Conservation (phyloP, 371 early-diverging fungal genomes). For the Sanchytrium tribonematis region DNA sequence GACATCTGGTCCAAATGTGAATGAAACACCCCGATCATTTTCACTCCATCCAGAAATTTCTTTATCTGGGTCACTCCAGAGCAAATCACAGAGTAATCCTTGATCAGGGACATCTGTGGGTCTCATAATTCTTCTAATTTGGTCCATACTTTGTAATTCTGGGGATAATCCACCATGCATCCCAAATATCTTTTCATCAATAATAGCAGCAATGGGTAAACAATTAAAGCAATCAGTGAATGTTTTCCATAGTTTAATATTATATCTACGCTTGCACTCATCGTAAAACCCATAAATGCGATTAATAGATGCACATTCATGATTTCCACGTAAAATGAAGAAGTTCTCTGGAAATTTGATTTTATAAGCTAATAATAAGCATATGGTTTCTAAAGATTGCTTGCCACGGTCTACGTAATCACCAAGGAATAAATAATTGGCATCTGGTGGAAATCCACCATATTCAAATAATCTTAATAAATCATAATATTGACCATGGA, state of each 20-base stretch:
- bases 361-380: slow-evolving; percentile 51
- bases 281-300: slow-evolving; percentile 16
- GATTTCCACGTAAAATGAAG: slow-evolving; percentile 81
- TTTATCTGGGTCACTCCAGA: slow-evolving; percentile 89
- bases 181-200: slow-evolving; percentile 74
- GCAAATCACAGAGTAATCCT: slow-evolving; percentile 64
- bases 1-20: slow-evolving; percentile 58
- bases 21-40: slow-evolving; percentile 70
- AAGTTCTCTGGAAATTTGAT: slow-evolving; percentile 88
- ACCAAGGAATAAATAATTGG: slow-evolving; percentile 75
- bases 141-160: slow-evolving; percentile 49
- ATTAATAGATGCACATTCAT: slow-evolving; percentile 76
- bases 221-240: slow-evolving; percentile 77
- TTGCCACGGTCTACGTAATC: slow-evolving; percentile 88
- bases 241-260: slow-evolving; percentile 70
- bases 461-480: slow-evolving; percentile 69
- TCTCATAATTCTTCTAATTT: slow-evolving; percentile 58
- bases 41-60: slow-evolving; percentile 57
- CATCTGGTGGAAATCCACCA: slow-evolving; percentile 66
- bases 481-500: slow-evolving; percentile 87
- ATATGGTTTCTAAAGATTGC: slow-evolving; percentile 48
- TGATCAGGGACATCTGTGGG: slow-evolving; percentile 84
- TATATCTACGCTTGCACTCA: slow-evolving; percentile 48
- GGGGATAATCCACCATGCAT: slow-evolving; percentile 94
- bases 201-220: slow-evolving; percentile 72